Evolutionary conservation across 2,329 filamentous ascomycete species (phyloP), one percentile per base, ranked within the genome.

Genomic region (Drechslera avenae): DNA sequence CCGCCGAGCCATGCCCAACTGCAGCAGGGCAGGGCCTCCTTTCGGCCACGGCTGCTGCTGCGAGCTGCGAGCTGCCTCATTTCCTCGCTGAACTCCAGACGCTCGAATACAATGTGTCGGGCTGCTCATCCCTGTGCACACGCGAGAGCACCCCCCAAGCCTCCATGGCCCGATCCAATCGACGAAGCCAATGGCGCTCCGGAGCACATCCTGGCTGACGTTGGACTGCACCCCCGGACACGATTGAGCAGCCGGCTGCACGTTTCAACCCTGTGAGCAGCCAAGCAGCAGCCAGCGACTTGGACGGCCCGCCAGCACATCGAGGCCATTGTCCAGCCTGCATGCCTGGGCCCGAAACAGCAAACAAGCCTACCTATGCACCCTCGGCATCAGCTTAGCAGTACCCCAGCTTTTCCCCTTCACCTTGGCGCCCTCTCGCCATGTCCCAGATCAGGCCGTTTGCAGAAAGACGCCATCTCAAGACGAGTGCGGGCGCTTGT

Each of bases 121-220:
- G n/a, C n/a, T n/a, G n/a, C 17, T 36, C n/a, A 56, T 55, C 59
- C 65, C 57, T 63, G 57, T 47, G 42, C 37, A 31, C 63, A 66
- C 64, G 61, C 63, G 66, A 63, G 41, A 46, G 43, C 56, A 46
- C 37, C 43, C 54, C 43, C 54, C 43, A 46, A 59, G 37, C 34
- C 32, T 48, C 44, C 46, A 43, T 26, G 13, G 31, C 26, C 43
- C 17, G 9, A 28, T 21, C 60, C 52, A 57, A 56, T 56, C 40
- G 46, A 58, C 50, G 36, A 48, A 16, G 28, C 19, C 18, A 36
- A 42, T 35, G 37, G 17, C 34, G 18, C 37, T 46, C 43, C 18
- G 44, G 32, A 40, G 39, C 13, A 33, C 52, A 44, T 42, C 43
- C 51, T 57, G 57, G 66, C 66, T 68, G 60, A 68, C 66, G 64